A percentile compares a stretch with the other conserved stretches of the same genome.
Evolutionary conservation across 2,329 filamentous ascomycete species (phyloP).

Genomic region (Aspergillus costaricaensis): DNA sequence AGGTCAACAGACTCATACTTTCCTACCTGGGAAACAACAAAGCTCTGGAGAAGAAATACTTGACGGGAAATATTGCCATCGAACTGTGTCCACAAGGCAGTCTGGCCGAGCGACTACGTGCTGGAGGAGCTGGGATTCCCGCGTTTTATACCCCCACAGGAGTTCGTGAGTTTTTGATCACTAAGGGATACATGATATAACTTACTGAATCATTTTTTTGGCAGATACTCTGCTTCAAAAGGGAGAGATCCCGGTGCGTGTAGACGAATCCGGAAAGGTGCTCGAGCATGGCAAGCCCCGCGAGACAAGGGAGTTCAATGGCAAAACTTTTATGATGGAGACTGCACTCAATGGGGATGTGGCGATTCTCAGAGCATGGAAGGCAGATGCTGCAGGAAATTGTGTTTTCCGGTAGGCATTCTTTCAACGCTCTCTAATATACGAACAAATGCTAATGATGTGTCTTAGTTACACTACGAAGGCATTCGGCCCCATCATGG

Average conservation of each 20-base stretch:
- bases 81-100: constrained; percentile 74
- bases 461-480: constrained; percentile 64
- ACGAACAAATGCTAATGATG: constrained; percentile 16
- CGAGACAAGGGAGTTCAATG: constrained; percentile 72
- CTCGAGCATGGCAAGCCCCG: constrained; percentile 65
- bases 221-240: constrained; percentile 42
- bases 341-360: constrained; percentile 74
- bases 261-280: constrained; percentile 83
- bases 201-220: neutral
- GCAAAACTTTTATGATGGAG: constrained; percentile 75
- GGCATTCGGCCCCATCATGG: constrained; percentile 74
- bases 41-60: constrained; percentile 70
- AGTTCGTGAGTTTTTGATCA: constrained; percentile 53
- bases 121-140: constrained; percentile 74
- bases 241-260: constrained; percentile 64
- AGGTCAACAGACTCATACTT: constrained; percentile 70
- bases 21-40: constrained; percentile 80
- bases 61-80: constrained; percentile 72
- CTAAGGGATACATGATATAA: neutral
- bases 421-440: constrained; percentile 26
- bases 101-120: constrained; percentile 57
- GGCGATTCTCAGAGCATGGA: constrained; percentile 74
- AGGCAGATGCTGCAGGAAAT: constrained; percentile 75
- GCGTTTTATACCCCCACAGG: constrained; percentile 80
- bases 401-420: constrained; percentile 68